Conservation (phyloP, 805 yeast genomes). For the Metschnikowia picachoensis region DNA sequence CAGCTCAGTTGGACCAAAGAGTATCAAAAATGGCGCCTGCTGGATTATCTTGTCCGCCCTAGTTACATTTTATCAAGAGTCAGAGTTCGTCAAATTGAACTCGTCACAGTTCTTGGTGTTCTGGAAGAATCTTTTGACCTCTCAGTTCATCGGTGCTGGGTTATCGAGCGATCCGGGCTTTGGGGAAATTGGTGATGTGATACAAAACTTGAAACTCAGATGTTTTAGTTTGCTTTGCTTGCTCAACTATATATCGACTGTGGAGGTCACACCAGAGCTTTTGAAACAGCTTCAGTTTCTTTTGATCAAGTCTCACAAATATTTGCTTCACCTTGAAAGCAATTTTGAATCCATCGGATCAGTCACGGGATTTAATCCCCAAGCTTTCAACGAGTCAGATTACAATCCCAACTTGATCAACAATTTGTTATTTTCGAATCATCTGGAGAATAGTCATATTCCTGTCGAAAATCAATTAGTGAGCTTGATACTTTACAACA, state of each 20-base stretch:
- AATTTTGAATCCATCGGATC: conserved; percentile 30
- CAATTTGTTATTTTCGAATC: conserved; percentile 29
- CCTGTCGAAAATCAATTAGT: conserved; percentile 26
- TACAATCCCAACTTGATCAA: conserved; percentile 28
- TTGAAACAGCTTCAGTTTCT: conserved; percentile 40
- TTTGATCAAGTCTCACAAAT: conserved; percentile 39
- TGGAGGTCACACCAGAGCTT: conserved; percentile 37
- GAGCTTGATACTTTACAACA: conserved; percentile 34
- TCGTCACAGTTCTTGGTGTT: conserved; percentile 42
- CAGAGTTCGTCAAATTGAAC: conserved; percentile 41
- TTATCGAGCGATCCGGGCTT: conserved; percentile 16
- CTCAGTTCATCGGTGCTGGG: conserved; percentile 31
- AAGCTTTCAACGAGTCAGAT: conserved; percentile 26
- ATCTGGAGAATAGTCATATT: conserved; percentile 17
- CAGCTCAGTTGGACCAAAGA: conserved; percentile 20
- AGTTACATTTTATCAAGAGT: conserved; percentile 37
- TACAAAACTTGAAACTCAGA: conserved; percentile 34
- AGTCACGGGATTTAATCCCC: conserved; percentile 30
- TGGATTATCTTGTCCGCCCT: conserved; percentile 41
- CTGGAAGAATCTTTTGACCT: conserved; percentile 43
- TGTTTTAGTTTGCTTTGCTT: conserved; percentile 38
- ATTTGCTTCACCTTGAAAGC: conserved; percentile 38
- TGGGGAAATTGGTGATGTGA: conserved; percentile 24
- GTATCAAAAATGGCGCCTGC: conserved; percentile 31
- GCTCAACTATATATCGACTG: conserved; percentile 36